Evolutionary conservation across 73 alveolate species (phyloP).

Genomic region (Uronychia binucleata): DNA sequence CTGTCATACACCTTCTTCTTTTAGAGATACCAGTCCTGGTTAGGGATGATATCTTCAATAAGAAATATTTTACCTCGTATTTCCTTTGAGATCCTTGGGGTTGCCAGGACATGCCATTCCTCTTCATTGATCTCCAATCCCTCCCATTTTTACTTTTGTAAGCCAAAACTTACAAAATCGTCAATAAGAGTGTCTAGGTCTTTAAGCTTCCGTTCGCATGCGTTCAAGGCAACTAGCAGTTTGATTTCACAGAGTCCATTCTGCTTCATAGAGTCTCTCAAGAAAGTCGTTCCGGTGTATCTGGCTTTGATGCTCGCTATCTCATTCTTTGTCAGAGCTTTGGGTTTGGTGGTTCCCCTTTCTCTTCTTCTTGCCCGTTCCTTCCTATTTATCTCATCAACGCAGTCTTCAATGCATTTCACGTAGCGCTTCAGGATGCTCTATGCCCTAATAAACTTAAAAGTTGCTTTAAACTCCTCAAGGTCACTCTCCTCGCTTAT

Average conservation of each 20-base stretch:
- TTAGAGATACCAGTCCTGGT: neutral
- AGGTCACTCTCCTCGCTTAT: constrained; percentile 82
- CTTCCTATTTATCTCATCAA: neutral
- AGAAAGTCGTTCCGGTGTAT: no score
- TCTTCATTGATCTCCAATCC: constrained; percentile 63
- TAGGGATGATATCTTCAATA: neutral
- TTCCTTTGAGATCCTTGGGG: constrained; percentile 69
- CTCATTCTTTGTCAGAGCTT: no score
- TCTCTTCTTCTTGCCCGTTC: no score
- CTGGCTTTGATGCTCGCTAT: no score
- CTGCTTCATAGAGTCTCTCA: no score
- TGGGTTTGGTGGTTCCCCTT: no score
- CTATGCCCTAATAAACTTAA: constrained; percentile 81
- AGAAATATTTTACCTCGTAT: constrained; percentile 25
- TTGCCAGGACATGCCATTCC: constrained; percentile 89
- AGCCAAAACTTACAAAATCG: neutral
- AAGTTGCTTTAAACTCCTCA: constrained; percentile 90
- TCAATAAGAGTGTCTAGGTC: constrained; percentile 83
- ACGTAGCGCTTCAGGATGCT: constrained; percentile 37
- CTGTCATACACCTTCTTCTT: neutral
- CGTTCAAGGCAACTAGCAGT: constrained; percentile 64
- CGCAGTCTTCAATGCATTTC: neutral
- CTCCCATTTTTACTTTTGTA: constrained; percentile 62
- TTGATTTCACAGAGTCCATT: neutral
- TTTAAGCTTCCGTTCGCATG: constrained; percentile 72